Evolutionary conservation across 768 basidiomycete genomes (phyloP), one percentile per base, ranked within the genome.

Genomic region (Lactarius akahatsu): DNA sequence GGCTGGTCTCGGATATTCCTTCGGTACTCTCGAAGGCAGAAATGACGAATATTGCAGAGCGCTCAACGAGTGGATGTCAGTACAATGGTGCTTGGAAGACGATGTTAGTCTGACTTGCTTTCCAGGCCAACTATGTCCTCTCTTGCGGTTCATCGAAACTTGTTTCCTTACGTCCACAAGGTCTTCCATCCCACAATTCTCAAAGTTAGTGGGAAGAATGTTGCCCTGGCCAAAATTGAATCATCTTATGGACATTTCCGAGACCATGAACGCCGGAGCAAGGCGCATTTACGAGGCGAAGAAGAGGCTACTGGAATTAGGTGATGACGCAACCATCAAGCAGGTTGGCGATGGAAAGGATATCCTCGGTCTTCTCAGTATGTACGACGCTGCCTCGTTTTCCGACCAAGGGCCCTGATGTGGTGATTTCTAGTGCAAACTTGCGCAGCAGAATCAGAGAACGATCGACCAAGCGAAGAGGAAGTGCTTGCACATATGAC

Each of bases 401-500:
- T 56, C 55, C 6, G 7, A 9, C 16, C 20, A 11, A 28, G 7
- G 8, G 16, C 30, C 7, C 30, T 56, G 16, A 56, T 11, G 30
- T 56, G 30, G 16, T 30, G 15, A 16, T 28, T 32, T n/a, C 8
- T 32, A 83, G 81, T 83, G 66, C 47, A 18, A 26, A n/a, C 45
- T 23, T 20, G n/a, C 13, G 45, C n/a, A 10, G n/a, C 45, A 13
- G 47, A 76, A 75, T 57, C 62, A 3, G 71, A 69, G 10, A 68
- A 68, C 23, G 73, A 73, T 47, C 64, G 62, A 36, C 59, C 73
- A 1, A 58, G 70, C 1, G 74, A 74, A 18, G 73, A 76, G 32
- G 80, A 82, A 67, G 62, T 84, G 0, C 67, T 80, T 8, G 81
- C 72, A 0, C 81, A 82, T 41, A 75, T 76, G 69, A 72, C 73